Evolutionary conservation across 2,329 filamentous ascomycete species (phyloP).

Genomic region (Pseudogymnoascus sp.): DNA sequence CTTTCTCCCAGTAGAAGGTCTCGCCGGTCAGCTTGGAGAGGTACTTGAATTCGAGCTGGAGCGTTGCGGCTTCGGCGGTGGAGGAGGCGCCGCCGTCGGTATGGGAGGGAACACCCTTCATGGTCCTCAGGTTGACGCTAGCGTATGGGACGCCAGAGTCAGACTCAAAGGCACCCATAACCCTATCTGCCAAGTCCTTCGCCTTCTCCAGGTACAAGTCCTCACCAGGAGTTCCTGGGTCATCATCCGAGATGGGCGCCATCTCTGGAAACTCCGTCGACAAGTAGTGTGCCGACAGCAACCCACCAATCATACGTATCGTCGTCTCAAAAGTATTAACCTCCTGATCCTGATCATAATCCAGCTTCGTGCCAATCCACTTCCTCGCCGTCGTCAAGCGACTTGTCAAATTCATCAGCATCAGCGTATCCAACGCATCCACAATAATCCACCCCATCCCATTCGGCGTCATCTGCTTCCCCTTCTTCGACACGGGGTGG

Average conservation of each 20-base stretch:
- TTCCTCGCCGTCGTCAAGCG: conserved; percentile 75
- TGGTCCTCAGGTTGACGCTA: conserved; percentile 77
- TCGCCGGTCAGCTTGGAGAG: conserved; percentile 91
- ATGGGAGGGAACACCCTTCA: conserved; percentile 70
- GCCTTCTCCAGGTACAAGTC: conserved; percentile 96
- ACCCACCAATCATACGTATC: conserved; percentile 90
- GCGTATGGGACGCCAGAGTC: conserved; percentile 80
- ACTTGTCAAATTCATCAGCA: conserved; percentile 93
- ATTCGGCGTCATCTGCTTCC: conserved; percentile 74
- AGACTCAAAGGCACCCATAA: conserved; percentile 82
- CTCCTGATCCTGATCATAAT: conserved; percentile 87
- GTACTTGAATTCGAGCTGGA: conserved; percentile 97
- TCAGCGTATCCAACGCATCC: conserved; percentile 90
- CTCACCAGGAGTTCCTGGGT: conserved; percentile 65
- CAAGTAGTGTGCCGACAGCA: conserved; percentile 92
- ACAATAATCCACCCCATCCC: conserved; percentile 98
- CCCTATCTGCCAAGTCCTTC: conserved; percentile 78
- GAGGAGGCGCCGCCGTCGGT: conserved; percentile 81
- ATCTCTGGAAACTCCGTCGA: conserved; percentile 73
- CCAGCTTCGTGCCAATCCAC: conserved; percentile 74
- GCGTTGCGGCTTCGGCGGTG: conserved; percentile 82
- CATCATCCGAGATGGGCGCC: conserved; percentile 63
- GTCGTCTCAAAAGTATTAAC: conserved; percentile 98
- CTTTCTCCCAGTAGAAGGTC: conserved; percentile 82
- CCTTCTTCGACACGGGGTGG: conserved; percentile 69